Percentiles rank a stretch among this genome's conserved stretches.
These are phyloP conservation scores for Trichoderma sp. DNA, from an alignment of 2,329 filamentous ascomycete genomes.

Conservation along the genomic window DNA sequence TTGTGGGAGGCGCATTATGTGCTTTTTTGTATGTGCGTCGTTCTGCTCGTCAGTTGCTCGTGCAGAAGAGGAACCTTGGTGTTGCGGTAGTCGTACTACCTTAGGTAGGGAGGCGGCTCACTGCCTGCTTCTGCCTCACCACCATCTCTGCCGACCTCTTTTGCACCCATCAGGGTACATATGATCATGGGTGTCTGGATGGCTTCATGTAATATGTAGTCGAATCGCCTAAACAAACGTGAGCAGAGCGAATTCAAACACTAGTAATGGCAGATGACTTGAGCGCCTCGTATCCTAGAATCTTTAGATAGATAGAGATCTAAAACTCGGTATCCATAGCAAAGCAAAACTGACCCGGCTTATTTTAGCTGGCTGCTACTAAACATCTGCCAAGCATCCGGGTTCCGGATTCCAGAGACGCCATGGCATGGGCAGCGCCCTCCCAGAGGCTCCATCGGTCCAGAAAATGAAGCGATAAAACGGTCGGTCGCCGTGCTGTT, in stretches of 20 bases:
- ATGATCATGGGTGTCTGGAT: not conserved
- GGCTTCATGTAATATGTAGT: not conserved
- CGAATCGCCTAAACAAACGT: not conserved
- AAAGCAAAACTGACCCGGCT: not conserved
- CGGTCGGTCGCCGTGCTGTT: not conserved
- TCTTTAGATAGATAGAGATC: not conserved
- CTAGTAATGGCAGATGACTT: not conserved
- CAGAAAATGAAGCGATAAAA: not conserved
- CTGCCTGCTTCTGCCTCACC: not conserved
- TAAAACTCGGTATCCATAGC: not conserved
- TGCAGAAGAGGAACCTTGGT: conserved; percentile 9
- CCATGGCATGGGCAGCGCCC: conserved; percentile 1
- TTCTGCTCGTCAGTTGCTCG: conserved; percentile 14
- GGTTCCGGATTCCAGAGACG: conserved; percentile 7
- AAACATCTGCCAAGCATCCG: conserved; percentile 5
- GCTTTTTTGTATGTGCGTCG: conserved; percentile 8
- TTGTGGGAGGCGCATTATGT: not conserved
- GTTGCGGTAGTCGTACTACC: not conserved
- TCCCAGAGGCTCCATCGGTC: not conserved
- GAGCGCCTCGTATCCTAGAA: not conserved
- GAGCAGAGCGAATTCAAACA: not conserved
- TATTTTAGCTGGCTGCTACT: not conserved
- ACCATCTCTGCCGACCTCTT: not conserved
- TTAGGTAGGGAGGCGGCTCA: not conserved
- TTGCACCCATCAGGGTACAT: not conserved